phyloP scores from a whole-genome alignment of 2,329 filamentous ascomycete species.

The Colletotrichum sidae region DNA sequence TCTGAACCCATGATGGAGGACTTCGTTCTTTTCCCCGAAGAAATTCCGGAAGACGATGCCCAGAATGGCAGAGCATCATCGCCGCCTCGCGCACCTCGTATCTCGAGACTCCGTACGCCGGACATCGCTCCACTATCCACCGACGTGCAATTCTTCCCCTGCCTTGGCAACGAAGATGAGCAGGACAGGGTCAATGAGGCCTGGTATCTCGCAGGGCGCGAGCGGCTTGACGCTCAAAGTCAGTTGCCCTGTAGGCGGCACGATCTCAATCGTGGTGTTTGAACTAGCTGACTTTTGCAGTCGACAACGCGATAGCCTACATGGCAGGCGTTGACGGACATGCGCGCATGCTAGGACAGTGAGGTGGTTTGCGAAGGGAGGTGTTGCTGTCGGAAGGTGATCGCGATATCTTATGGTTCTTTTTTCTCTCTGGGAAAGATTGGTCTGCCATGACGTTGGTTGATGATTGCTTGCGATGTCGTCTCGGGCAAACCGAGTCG shows the following conservation, averaged over 20 bases:
- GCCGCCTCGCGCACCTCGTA: conserved; percentile 22
- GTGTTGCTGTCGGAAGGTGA: too few relatives aligned
- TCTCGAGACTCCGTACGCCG: conserved; percentile 32
- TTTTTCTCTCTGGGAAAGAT: too few relatives aligned
- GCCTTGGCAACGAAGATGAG: conserved; percentile 27
- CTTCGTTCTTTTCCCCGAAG: conserved; percentile 25
- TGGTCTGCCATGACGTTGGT: too few relatives aligned
- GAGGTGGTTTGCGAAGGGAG: background rate
- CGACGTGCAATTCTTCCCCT: conserved; percentile 36
- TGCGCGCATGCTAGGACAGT: background rate
- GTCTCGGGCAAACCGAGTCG: too few relatives aligned
- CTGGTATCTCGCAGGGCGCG: conserved; percentile 32
- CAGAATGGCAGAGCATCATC: background rate
- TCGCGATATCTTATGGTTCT: too few relatives aligned
- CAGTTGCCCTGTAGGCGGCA: background rate
- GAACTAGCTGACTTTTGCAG: conserved; percentile 23
- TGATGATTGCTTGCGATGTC: too few relatives aligned
- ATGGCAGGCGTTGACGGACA: conserved; percentile 17
- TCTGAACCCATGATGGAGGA: conserved; percentile 7
- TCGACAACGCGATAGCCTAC: conserved; percentile 34
- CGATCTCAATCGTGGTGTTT: background rate
- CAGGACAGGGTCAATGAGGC: conserved; percentile 33
- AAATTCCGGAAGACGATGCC: background rate
- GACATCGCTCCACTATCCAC: conserved; percentile 35
- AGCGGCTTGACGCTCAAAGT: conserved; percentile 27